Conservation (phyloP, 306 rosid species). For the Gillenia trifoliata region DNA sequence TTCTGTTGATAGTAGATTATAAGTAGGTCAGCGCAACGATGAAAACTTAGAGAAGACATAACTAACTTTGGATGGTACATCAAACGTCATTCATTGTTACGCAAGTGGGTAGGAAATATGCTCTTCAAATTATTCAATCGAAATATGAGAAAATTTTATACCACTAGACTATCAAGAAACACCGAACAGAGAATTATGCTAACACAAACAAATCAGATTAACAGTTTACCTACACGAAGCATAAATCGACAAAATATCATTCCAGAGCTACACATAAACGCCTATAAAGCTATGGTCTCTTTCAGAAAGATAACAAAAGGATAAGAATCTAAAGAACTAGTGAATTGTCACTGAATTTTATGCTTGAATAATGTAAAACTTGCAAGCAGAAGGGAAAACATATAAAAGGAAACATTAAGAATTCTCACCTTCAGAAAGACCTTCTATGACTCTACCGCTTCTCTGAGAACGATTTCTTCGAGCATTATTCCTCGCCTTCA, state of each 20-base stretch:
- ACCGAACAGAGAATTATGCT: background rate
- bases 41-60: background rate
- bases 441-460: background rate
- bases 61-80: background rate
- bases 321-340: background rate
- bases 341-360: background rate
- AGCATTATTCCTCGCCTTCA: conserved; percentile 6
- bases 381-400: background rate
- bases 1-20: background rate
- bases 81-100: background rate
- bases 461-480: background rate
- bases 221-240: too few species aligned
- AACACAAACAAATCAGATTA: background rate
- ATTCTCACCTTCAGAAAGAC: background rate
- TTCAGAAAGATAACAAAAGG: background rate
- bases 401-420: background rate
- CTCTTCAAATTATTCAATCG: background rate
- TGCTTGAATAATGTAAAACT: background rate
- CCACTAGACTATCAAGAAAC: background rate
- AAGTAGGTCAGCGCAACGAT: background rate
- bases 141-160: background rate
- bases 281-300: background rate
- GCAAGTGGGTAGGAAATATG: background rate
- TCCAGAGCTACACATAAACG: background rate
- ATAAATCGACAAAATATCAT: background rate